Conservation (phyloP, 805 yeast species). For the Candida ascalaphidarum region DNA sequence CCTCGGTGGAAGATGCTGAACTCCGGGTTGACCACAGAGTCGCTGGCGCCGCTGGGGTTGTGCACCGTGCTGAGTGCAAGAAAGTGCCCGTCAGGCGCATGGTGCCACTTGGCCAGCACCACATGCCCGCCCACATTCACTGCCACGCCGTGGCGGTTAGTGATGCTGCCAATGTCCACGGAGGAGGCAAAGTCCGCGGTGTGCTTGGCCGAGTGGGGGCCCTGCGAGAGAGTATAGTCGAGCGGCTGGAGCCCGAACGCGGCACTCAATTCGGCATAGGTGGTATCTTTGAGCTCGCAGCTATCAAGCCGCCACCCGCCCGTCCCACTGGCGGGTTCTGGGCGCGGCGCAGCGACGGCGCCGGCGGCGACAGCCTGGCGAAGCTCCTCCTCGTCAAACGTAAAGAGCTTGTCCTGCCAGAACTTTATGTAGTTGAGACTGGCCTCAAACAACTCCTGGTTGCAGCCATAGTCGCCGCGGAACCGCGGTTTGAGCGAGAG, state of each 20-base stretch:
- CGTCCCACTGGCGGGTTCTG: no score
- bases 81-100: conserved; percentile 22
- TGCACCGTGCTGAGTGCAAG: conserved; percentile 46
- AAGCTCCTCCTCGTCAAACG: conserved; percentile 25
- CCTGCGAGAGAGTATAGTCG: no score
- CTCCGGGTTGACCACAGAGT: conserved; percentile 14
- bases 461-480: conserved; percentile 39
- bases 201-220: no score
- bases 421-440: conserved; percentile 36
- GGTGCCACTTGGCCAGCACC: conserved; percentile 48
- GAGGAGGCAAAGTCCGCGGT: background rate
- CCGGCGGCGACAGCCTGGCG: conserved; percentile 8
- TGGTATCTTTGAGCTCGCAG: no score
- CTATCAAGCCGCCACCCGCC: no score
- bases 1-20: conserved; percentile 21
- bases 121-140: conserved; percentile 44
- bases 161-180: background rate
- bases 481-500: conserved; percentile 22
- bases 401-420: conserved; percentile 44
- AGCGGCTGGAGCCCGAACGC: no score
- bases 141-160: background rate
- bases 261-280: no score
- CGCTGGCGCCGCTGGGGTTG: conserved; percentile 12
- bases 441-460: conserved; percentile 32
- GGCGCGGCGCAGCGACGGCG: no score